phyloP scores from a whole-genome alignment of 805 yeast species.

The Cyberlindnera nakhonratchasimensis region DNA sequence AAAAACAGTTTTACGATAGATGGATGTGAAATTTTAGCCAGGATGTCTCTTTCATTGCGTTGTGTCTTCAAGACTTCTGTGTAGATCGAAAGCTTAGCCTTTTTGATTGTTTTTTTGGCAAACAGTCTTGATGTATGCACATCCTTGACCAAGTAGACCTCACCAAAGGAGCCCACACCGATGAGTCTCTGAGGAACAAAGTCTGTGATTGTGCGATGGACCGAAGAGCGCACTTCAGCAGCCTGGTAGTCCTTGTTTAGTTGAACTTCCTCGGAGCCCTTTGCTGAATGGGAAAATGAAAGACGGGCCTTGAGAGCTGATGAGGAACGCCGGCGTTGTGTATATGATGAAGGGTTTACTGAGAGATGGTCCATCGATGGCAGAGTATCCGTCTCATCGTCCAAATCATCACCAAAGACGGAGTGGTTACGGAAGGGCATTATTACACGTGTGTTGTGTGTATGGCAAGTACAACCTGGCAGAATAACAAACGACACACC shows the following conservation, averaged over 20 bases:
- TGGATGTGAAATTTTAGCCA: conserved; percentile 70
- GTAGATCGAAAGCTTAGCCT: conserved; percentile 68
- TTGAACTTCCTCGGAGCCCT: conserved; percentile 15
- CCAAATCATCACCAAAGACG: background rate
- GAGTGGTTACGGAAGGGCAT: background rate
- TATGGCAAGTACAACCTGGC: too few species aligned
- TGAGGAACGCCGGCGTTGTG: background rate
- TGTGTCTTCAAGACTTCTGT: conserved; percentile 60
- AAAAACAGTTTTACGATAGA: conserved; percentile 79
- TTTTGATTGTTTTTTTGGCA: conserved; percentile 83
- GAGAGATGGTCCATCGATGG: background rate
- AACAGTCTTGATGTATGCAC: conserved; percentile 54
- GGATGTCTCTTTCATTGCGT: conserved; percentile 71
- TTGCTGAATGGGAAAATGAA: conserved; percentile 16
- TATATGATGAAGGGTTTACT: background rate
- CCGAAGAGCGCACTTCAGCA: conserved; percentile 1
- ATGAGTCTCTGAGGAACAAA: conserved; percentile 69
- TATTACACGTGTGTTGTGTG: background rate
- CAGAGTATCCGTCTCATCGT: background rate
- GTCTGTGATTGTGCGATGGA: conserved; percentile 38
- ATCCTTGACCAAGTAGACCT: conserved; percentile 76
- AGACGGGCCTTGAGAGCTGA: conserved; percentile 13
- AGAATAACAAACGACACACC: too few species aligned
- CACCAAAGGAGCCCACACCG: conserved; percentile 87
- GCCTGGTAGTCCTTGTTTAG: conserved; percentile 16